Evolutionary conservation across 148 eudicot genomes (phyloP), one percentile per base, ranked within the genome.

Genomic region (Chenopodium album): DNA sequence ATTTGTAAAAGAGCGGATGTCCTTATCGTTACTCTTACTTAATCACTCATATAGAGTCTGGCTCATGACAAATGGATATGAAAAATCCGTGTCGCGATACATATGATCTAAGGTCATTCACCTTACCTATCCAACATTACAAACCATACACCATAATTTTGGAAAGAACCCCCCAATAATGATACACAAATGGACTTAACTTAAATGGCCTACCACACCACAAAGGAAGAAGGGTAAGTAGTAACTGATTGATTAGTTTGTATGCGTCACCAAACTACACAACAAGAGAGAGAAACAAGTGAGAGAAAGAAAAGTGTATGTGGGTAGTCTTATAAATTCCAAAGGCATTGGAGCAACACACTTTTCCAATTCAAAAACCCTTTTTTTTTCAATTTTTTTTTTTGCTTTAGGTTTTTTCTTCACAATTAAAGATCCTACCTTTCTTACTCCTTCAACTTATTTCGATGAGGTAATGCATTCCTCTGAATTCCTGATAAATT

Each of bases 261-360:
- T 67, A 67, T n/a, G 37, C 63, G 28, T 28, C 81, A 50, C 28
- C 64, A 20, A 20, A 69, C 47, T 12, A 20, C 47, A 48, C 44
- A 16, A 44, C 20, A n/a, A 73, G 26, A 23, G 37, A 28, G 20
- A 59, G 48, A 75, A 32, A 78, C n/a, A 16, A 56, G 62, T 6
- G 28, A 19, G 44, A 47, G 41, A 13, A 23, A 47, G 41, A 13
- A 23, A 17, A 2, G 52, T 48, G 52, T 48, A 13, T 4, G 54
- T 8, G 34, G 34, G 37, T 10, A 1, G 69, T 32, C 70, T 71
- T 73, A 80, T 80, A 73, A 80, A 80, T 73, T 73, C 71, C 73
- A 8, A 26, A 60, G 16, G 10, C 77, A 72, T 59, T 54, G 8
- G 16, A 23, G 12, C 9, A 46, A 7, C 71, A 37, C 48, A 4